Base-by-base conservation (phyloP, 2,329 filamentous ascomycete species). In the Cryphonectria parasitica region DNA sequence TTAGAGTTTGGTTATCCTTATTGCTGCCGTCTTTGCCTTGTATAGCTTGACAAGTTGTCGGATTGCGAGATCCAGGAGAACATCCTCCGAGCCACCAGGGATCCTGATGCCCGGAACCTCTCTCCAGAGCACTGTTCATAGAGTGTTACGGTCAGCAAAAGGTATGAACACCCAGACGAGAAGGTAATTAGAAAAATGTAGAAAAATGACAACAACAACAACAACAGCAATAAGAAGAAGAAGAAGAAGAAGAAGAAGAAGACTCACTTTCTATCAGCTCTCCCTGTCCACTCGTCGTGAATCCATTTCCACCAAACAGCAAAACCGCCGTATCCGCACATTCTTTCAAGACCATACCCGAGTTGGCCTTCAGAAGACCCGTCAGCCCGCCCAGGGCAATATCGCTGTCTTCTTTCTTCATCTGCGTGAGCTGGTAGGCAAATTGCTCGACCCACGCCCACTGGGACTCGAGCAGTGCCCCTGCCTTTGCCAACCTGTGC, bases 361-460 rank as follows among this genome's bases (percentile, higher is more conserved):
- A 86, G 76, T 93, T 89, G 0, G 91, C 92, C 80, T 95, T 94
- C 19, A 88, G 87, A 78, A 93, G 81, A 2, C 91, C 92, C 2
- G 91, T 93, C 76, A 93, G 79, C 0, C 92, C 92, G 0, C 92
- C 92, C 0, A 94, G 82, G 76, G 92, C 86, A 2, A 84, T 80
- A 75, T 91, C 89, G 11, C 88, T 88, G n/a, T 85, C 84, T 63
- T 84, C 83, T 75, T 89, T 88, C 28, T 80, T 80, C 78, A 94
- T 82, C 87, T 89, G 83, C 1, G 85, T 87, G 83, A 93, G 87
- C 79, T 90, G 87, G 77, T 90, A 93, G 22, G 89, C 85, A 71
- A 92, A 91, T 72, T 89, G 86, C 79, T 93, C 91, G 3, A 93
- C 84, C 90, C 91, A 94, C 2, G 91, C 89, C 82, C 86, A 91